These are phyloP conservation scores for Orychophragmus violaceus DNA, from an alignment of 345 rosid species.

Conservation along the genomic window DNA sequence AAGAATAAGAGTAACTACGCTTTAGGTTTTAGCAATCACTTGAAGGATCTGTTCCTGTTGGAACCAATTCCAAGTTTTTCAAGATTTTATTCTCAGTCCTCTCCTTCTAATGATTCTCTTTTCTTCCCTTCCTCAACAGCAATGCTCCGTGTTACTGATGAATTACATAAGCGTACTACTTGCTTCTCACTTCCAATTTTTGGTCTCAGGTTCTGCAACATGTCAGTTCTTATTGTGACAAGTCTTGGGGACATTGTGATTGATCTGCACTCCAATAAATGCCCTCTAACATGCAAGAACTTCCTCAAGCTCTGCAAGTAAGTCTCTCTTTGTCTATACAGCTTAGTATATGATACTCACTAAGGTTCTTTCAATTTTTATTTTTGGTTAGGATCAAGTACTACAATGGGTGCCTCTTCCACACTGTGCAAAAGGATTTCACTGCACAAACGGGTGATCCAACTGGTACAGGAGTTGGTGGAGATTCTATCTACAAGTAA, in stretches of 20 bases:
- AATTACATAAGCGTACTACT: neutral
- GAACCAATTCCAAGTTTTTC: too few relatives aligned
- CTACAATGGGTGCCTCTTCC: slow-evolving; percentile 81
- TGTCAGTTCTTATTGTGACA: slow-evolving; percentile 81
- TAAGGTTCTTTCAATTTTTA: too few relatives aligned
- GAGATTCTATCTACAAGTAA: slow-evolving; percentile 88
- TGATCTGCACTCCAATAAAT: slow-evolving; percentile 54
- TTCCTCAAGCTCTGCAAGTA: slow-evolving; percentile 96
- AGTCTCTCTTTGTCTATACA: neutral
- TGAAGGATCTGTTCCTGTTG: too few relatives aligned
- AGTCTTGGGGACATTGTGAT: slow-evolving; percentile 82
- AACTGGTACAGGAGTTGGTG: slow-evolving; percentile 74
- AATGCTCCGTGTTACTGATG: too few relatives aligned
- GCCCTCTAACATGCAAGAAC: slow-evolving; percentile 84
- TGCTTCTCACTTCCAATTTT: slow-evolving; percentile 31
- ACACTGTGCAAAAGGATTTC: slow-evolving; percentile 88
- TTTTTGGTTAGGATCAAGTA: slow-evolving; percentile 84
- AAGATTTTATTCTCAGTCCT: too few relatives aligned
- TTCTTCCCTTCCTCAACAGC: too few relatives aligned
- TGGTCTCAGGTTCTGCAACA: neutral
- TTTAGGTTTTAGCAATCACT: too few relatives aligned
- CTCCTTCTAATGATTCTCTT: too few relatives aligned
- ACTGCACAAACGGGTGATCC: slow-evolving; percentile 82
- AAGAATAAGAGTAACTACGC: too few relatives aligned
- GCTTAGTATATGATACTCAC: neutral